These are phyloP conservation scores for Ananas comosus DNA, from an alignment of 176 grass and related monocot genomes.

Conservation along the genomic window DNA sequence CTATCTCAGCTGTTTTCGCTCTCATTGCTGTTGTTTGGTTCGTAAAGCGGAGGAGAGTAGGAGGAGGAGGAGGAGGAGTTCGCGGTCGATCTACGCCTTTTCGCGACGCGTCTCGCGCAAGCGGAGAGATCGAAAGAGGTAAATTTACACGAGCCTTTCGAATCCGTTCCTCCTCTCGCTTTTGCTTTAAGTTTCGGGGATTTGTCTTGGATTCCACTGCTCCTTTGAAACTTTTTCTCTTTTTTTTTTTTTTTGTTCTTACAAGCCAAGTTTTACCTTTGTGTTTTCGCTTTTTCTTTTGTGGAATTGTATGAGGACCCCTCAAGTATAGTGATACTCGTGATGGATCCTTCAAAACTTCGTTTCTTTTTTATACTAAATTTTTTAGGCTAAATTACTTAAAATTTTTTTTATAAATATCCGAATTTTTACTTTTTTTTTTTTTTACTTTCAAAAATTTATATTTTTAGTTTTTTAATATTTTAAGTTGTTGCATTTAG, in stretches of 20 bases:
- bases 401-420: too few relatives aligned
- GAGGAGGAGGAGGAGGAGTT: slow-evolving; percentile 10
- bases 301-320: not conserved
- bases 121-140: slow-evolving; percentile 30
- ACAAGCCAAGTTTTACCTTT: slow-evolving; percentile 29
- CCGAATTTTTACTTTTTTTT: too few relatives aligned
- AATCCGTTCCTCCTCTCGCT: slow-evolving; percentile 5
- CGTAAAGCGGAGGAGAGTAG: slow-evolving; percentile 12
- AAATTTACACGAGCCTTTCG: slow-evolving; percentile 8
- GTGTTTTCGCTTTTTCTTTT: not conserved
- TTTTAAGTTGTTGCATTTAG: too few relatives aligned
- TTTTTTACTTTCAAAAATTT: too few relatives aligned
- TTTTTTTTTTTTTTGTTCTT: slow-evolving; percentile 16
- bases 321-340: too few relatives aligned
- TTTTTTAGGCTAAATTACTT: too few relatives aligned
- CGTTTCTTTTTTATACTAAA: too few relatives aligned
- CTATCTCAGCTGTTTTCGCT: slow-evolving; percentile 17
- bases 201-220: not conserved
- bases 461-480: too few relatives aligned
- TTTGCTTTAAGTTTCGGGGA: not conserved
- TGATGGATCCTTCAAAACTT: too few relatives aligned
- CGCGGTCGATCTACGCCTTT: slow-evolving; percentile 23
- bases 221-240: not conserved
- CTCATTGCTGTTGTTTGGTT: slow-evolving; percentile 22
- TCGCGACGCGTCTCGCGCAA: slow-evolving; percentile 6